Conservation (phyloP, 768 basidiomycete genomes). For the Boletus patriciae region DNA sequence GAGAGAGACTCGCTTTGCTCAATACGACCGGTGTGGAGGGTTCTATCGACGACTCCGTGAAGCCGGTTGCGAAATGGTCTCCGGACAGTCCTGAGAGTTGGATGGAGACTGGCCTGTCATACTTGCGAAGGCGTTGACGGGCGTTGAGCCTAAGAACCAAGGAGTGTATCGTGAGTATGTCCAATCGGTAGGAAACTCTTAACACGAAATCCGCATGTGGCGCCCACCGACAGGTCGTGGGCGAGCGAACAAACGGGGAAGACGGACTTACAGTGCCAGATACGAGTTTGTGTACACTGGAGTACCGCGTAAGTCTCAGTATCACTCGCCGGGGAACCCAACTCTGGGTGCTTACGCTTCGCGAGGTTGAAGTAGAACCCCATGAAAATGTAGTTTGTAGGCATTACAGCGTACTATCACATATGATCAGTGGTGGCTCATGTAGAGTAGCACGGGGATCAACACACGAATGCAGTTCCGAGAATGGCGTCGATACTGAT, state of each 20-base stretch:
- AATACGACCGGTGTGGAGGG: not conserved
- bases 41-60: not conserved
- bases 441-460: not conserved
- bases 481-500: constrained; percentile 47
- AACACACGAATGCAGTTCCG: constrained; percentile 42
- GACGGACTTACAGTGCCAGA: constrained; percentile 41
- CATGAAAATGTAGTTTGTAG: constrained; percentile 54
- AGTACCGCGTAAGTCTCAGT: not conserved
- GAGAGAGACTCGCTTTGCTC: constrained; percentile 1
- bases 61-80: constrained; percentile 3
- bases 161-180: not conserved
- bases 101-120: constrained; percentile 41
- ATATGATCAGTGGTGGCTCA: not conserved
- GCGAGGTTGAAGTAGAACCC: constrained; percentile 53
- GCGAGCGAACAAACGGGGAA: not conserved
- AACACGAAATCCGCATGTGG: not conserved
- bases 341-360: constrained; percentile 42
- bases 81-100: constrained; percentile 41
- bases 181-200: not conserved
- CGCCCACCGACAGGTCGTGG: not conserved
- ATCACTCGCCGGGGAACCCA: not conserved
- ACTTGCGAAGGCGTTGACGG: constrained; percentile 39
- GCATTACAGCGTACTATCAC: constrained; percentile 49
- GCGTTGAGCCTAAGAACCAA: constrained; percentile 43
- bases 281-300: constrained; percentile 59